These are phyloP conservation scores for Aspergillus incahuasiensis DNA, from an alignment of 495 filamentous ascomycete species.

Conservation along the genomic window DNA sequence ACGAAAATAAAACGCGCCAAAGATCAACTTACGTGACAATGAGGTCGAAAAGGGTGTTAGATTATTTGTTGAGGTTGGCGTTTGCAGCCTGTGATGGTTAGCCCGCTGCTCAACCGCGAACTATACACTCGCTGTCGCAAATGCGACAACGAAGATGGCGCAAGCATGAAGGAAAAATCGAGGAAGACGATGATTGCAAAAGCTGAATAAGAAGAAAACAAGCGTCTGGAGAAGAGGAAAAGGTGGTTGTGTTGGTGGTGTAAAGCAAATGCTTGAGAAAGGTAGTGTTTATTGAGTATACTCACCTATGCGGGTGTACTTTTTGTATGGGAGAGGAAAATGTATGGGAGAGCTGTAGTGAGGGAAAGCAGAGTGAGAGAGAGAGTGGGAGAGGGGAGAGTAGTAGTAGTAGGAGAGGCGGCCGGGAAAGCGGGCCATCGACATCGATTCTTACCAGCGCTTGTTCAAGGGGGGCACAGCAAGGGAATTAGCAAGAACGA, in stretches of 20 bases:
- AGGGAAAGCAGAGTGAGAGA: conserved; percentile 35
- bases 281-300: conserved; percentile 26
- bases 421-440: conserved; percentile 21
- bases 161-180: conserved; percentile 24
- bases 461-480: conserved; percentile 13
- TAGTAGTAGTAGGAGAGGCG: conserved; percentile 60
- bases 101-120: conserved; percentile 14
- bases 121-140: conserved; percentile 19
- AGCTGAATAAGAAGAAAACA: conserved; percentile 16
- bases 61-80: conserved; percentile 8
- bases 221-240: conserved; percentile 17
- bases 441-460: conserved; percentile 13
- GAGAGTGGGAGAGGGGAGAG: conserved; percentile 36
- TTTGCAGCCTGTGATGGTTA: conserved; percentile 14
- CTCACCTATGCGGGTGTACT: conserved; percentile 36
- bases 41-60: conserved; percentile 10
- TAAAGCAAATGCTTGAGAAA: conserved; percentile 21
- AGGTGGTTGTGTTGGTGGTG: conserved; percentile 31
- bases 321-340: conserved; percentile 53
- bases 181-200: conserved; percentile 17
- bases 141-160: conserved; percentile 27
- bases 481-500: conserved; percentile 17
- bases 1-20: conserved; percentile 20
- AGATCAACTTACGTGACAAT: conserved; percentile 16
- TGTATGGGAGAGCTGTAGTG: conserved; percentile 54